Conservation (phyloP, 495 filamentous ascomycete species). For the Tuber magnatum region DNA sequence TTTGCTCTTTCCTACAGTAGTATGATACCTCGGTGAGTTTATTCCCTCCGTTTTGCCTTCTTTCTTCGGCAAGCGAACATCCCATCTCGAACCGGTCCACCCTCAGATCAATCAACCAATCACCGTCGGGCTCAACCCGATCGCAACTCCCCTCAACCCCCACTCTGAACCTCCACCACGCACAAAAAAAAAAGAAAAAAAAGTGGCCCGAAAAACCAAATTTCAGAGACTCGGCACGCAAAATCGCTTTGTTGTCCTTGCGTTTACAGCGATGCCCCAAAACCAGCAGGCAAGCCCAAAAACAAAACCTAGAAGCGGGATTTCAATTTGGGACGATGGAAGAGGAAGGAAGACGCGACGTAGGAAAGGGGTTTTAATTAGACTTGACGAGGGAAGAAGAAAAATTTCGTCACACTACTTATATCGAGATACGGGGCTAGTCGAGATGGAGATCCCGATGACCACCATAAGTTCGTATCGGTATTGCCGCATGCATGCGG, state of each 20-base stretch:
- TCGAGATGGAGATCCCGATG: not conserved
- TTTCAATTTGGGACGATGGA: not conserved
- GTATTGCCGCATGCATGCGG: not conserved
- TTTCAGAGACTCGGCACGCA: not conserved
- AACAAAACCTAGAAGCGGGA: not conserved
- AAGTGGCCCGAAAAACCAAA: not conserved
- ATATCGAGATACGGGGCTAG: not conserved
- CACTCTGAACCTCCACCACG: not conserved
- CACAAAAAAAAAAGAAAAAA: not conserved
- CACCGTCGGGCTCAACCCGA: not conserved
- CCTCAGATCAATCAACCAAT: not conserved
- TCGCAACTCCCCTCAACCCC: not conserved
- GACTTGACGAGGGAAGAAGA: not conserved
- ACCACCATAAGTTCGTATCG: not conserved
- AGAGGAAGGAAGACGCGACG: not conserved
- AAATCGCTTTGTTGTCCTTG: not conserved
- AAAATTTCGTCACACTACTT: not conserved
- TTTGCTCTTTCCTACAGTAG: too few species aligned
- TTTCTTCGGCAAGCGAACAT: too few species aligned
- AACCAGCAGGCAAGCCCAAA: too few species aligned
- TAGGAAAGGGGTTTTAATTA: not conserved
- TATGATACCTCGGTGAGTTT: too few species aligned
- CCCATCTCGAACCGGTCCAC: too few species aligned
- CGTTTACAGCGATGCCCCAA: not conserved
- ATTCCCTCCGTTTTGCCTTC: too few species aligned